phyloP scores from a whole-genome alignment of 306 rosid species.

The Mimosa bimucronata region DNA sequence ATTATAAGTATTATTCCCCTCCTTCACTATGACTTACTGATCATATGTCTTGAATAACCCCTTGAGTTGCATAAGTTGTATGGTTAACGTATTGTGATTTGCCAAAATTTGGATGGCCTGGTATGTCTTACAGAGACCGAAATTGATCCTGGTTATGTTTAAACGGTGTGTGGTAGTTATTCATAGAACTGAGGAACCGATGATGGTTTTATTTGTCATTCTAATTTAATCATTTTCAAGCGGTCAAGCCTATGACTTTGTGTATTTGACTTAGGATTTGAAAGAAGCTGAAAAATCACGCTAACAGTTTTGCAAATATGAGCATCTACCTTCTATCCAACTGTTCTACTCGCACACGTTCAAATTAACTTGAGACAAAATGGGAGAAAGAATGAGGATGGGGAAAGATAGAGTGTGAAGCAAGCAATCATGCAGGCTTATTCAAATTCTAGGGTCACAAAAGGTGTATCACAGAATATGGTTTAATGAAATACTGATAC shows the following conservation, averaged over 20 bases:
- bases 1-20: neutral
- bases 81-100: neutral
- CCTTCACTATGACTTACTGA: neutral
- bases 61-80: neutral
- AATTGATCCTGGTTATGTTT: neutral
- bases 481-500: neutral
- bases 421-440: conserved; percentile 12
- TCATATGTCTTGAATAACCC: neutral
- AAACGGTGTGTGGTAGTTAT: neutral
- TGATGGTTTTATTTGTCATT: conserved; percentile 6
- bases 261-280: neutral
- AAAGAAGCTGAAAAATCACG: neutral
- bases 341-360: neutral
- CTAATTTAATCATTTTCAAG: neutral
- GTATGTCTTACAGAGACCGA: neutral
- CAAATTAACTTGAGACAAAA: neutral
- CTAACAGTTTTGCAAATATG: conserved; percentile 5
- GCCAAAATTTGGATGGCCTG: neutral
- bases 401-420: neutral
- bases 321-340: conserved; percentile 12
- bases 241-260: neutral
- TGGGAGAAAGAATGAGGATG: conserved; percentile 5
- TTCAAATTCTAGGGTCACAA: too few relatives aligned
- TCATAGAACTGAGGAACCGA: neutral
- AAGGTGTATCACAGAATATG: neutral